These are phyloP conservation scores for Colletotrichum cordylinicola DNA, from an alignment of 2,329 filamentous ascomycete genomes.

Conservation along the genomic window DNA sequence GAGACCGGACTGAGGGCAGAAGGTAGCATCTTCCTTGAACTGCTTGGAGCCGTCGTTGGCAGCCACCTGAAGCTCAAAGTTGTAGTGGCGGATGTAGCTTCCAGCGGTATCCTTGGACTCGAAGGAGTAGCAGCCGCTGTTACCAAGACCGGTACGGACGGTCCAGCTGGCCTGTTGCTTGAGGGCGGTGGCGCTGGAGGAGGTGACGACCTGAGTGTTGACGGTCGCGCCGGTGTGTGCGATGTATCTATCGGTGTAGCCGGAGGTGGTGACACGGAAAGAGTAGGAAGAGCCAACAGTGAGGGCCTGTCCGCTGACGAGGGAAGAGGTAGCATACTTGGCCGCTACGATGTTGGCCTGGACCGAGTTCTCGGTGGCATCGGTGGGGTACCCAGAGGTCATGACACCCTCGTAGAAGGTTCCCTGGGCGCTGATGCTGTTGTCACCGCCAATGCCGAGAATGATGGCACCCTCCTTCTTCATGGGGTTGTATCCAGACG, in stretches of 20 bases:
- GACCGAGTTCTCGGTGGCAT: conserved; percentile 62
- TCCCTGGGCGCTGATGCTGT: conserved; percentile 63
- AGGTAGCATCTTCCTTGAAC: conserved; percentile 68
- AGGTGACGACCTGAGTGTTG: conserved; percentile 60
- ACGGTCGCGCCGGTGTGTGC: conserved; percentile 56
- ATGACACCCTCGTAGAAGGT: conserved; percentile 72
- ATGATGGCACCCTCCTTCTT: conserved; percentile 69
- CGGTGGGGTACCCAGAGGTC: conserved; percentile 66
- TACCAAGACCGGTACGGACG: conserved; percentile 59
- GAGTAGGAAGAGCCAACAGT: conserved; percentile 57
- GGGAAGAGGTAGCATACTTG: conserved; percentile 53
- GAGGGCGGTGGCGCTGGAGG: conserved; percentile 52
- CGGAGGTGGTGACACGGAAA: conserved; percentile 58
- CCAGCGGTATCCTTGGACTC: conserved; percentile 64
- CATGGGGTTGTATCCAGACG: conserved; percentile 65
- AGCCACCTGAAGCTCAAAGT: conserved; percentile 55
- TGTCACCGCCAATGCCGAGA: conserved; percentile 75
- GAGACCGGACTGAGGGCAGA: conserved; percentile 60
- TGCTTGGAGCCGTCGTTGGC: conserved; percentile 60
- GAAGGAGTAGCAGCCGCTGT: conserved; percentile 64
- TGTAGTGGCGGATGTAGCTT: conserved; percentile 61
- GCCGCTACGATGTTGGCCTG: conserved; percentile 67
- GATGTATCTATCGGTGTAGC: conserved; percentile 60
- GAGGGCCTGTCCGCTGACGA: conserved; percentile 53
- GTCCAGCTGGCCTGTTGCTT: conserved; percentile 60